A percentile compares a stretch with the other conserved stretches of the same genome.
Evolutionary conservation across 73 alveolate species (phyloP).

Genomic region (Tetrahymena malaccensis): DNA sequence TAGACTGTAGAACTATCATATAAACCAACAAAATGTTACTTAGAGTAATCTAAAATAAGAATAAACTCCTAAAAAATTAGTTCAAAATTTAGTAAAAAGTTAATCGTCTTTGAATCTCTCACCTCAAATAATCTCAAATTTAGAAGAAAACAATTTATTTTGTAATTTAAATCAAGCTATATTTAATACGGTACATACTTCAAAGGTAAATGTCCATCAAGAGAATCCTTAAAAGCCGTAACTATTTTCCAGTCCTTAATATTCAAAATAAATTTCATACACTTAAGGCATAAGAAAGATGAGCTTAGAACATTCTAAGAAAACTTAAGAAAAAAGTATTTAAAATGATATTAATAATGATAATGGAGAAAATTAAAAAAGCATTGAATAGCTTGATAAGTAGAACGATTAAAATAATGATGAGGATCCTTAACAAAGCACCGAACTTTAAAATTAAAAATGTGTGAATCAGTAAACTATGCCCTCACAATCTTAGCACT

Average conservation of each 20-base stretch:
- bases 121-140: not conserved
- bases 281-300: not conserved
- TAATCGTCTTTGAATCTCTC: not conserved
- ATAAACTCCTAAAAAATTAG: not conserved
- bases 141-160: not conserved
- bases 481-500: not conserved
- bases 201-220: not conserved
- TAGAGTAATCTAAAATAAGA: too few relatives aligned
- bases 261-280: not conserved
- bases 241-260: not conserved
- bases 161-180: not conserved
- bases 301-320: not conserved
- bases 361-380: not conserved
- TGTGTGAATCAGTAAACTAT: too few relatives aligned
- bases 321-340: too few relatives aligned
- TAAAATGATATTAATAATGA: too few relatives aligned
- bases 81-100: not conserved
- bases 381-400: too few relatives aligned
- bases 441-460: not conserved
- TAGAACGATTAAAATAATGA: too few relatives aligned
- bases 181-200: not conserved
- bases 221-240: not conserved
- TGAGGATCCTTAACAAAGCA: not conserved
- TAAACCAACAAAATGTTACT: not conserved
- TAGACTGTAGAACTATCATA: not conserved